Conservation (phyloP, 441 rosid genomes). For the Bocquillonia castaneifolia region DNA sequence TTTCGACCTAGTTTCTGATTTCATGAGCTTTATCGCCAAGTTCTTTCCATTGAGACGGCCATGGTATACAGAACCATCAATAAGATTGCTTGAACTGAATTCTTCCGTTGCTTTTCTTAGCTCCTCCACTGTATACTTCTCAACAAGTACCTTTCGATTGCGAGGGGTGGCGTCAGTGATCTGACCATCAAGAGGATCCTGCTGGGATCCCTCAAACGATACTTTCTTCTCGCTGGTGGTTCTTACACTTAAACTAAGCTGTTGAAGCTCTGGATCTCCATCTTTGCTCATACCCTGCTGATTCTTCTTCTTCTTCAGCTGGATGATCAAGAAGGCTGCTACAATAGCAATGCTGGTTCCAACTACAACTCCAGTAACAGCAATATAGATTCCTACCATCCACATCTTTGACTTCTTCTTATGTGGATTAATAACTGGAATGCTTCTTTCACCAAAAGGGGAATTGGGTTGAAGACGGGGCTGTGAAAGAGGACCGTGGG, state of each 20-base stretch:
- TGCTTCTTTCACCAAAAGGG: slow-evolving; percentile 27
- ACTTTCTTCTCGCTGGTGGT: slow-evolving; percentile 83
- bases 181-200: slow-evolving; percentile 40
- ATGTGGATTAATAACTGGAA: slow-evolving; percentile 26
- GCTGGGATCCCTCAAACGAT: slow-evolving; percentile 71
- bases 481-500: slow-evolving; percentile 29
- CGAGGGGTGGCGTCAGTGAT: slow-evolving; percentile 39
- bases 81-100: slow-evolving; percentile 63
- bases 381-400: slow-evolving; percentile 51
- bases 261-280: slow-evolving; percentile 64
- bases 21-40: slow-evolving; percentile 57
- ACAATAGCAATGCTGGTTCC: slow-evolving; percentile 50
- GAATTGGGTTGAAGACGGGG: slow-evolving; percentile 41
- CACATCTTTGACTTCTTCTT: slow-evolving; percentile 47
- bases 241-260: slow-evolving; percentile 66
- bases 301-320: slow-evolving; percentile 39
- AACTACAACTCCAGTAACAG: slow-evolving; percentile 44
- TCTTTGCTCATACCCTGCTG: slow-evolving; percentile 26
- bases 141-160: slow-evolving; percentile 42
- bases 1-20: slow-evolving; percentile 35
- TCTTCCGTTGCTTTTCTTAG: slow-evolving; percentile 73
- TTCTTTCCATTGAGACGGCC: slow-evolving; percentile 76
- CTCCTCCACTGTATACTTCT: slow-evolving; percentile 55
- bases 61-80: slow-evolving; percentile 70
- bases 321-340: slow-evolving; percentile 40